phyloP scores from a whole-genome alignment of 2,329 filamentous ascomycete genomes.

The Colletotrichum sojae region DNA sequence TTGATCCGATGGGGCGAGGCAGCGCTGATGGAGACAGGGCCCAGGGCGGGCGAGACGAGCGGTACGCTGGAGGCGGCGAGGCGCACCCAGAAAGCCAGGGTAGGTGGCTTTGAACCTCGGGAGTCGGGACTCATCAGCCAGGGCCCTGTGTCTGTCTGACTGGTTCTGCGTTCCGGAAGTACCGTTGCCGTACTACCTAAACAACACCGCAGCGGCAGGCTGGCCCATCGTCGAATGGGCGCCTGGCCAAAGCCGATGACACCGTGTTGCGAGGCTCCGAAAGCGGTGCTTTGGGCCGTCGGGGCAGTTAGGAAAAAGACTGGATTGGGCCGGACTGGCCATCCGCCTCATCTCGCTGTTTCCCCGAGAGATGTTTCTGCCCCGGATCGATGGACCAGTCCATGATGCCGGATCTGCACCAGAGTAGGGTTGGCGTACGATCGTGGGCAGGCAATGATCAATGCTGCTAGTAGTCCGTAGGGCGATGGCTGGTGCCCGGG shows the following conservation, averaged over 20 bases:
- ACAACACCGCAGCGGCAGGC: background rate
- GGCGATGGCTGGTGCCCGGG: conserved; percentile 1
- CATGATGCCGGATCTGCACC: conserved; percentile 31
- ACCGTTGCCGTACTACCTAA: background rate
- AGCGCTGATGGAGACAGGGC: conserved; percentile 33
- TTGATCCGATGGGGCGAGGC: conserved; percentile 36
- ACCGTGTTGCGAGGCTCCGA: conserved; percentile 35
- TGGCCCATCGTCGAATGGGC: conserved; percentile 28
- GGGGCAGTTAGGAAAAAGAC: conserved; percentile 2
- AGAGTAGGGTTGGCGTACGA: conserved; percentile 21
- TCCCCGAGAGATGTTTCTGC: conserved; percentile 18
- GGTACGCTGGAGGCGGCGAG: conserved; percentile 16
- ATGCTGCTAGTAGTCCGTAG: conserved; percentile 3
- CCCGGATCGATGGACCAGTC: conserved; percentile 31
- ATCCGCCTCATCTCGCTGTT: conserved; percentile 11
- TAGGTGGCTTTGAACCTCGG: conserved; percentile 12
- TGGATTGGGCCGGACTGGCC: conserved; percentile 18
- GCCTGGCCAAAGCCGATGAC: conserved; percentile 33
- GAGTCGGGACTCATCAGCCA: background rate
- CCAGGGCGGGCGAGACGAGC: conserved; percentile 31
- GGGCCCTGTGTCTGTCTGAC: background rate
- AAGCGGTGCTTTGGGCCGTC: conserved; percentile 25
- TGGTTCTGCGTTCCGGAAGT: background rate
- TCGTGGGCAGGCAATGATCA: conserved; percentile 13
- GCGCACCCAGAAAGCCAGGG: conserved; percentile 9